phyloP scores from a whole-genome alignment of 108 stramenopile species.

The Nannochloropsis oceanica region DNA sequence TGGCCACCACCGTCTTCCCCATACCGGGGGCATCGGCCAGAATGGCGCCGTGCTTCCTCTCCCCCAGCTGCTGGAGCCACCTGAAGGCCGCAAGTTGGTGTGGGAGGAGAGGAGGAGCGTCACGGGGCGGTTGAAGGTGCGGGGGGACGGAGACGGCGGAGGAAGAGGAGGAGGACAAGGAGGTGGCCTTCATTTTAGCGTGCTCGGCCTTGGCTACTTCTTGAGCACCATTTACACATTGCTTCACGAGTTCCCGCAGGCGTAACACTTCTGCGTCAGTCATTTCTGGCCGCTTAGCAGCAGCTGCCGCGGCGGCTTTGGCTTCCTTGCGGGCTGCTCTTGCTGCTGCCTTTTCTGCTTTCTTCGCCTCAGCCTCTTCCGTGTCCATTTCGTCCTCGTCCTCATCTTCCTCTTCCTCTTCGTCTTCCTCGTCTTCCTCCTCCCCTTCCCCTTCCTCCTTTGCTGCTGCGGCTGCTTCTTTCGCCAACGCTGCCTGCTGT shows the following conservation, averaged over 20 bases:
- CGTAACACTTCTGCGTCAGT: background rate
- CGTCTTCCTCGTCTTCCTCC: background rate
- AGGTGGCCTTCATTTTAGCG: background rate
- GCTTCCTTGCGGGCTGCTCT: background rate
- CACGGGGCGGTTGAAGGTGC: background rate
- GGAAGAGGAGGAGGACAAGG: no score
- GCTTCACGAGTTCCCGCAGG: background rate
- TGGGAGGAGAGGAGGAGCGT: background rate
- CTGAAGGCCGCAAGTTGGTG: background rate
- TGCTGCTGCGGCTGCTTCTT: background rate
- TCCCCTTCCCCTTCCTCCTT: background rate
- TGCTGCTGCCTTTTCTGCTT: background rate
- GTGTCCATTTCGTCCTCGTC: background rate
- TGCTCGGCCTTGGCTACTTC: background rate
- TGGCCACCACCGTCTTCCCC: background rate
- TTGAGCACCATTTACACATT: background rate
- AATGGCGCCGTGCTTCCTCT: background rate
- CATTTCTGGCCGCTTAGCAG: background rate
- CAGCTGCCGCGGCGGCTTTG: background rate
- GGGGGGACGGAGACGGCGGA: background rate
- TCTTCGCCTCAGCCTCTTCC: background rate
- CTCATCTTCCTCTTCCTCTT: background rate
- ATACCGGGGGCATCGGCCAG: slow-evolving; percentile 6
- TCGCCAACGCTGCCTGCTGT: background rate
- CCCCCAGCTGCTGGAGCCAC: background rate